Evolutionary conservation across 768 basidiomycete species (phyloP).

Genomic region (Lentinula guzmanii): DNA sequence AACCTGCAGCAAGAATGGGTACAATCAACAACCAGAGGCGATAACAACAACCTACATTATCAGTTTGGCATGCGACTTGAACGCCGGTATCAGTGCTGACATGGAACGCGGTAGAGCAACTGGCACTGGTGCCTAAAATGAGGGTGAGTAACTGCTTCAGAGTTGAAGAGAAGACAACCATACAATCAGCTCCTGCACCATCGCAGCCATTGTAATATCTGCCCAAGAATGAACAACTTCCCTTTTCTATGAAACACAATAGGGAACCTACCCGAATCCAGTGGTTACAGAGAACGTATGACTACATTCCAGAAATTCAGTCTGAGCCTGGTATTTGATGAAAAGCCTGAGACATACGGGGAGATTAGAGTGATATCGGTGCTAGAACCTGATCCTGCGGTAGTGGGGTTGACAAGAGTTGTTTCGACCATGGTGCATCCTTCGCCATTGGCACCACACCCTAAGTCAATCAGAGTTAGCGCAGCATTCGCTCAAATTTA

Average conservation of each 20-base stretch:
- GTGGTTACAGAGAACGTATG: slow-evolving; percentile 28
- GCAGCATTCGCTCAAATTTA: background rate
- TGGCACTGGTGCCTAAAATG: slow-evolving; percentile 19
- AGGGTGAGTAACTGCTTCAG: too few relatives aligned
- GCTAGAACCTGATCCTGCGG: slow-evolving; percentile 27
- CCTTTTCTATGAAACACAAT: too few relatives aligned
- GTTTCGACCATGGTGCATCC: slow-evolving; percentile 28
- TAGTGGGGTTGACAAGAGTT: slow-evolving; percentile 25
- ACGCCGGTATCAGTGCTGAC: slow-evolving; percentile 18
- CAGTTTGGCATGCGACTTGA: slow-evolving; percentile 25
- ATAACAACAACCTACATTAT: slow-evolving; percentile 16
- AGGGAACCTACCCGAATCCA: slow-evolving; percentile 21
- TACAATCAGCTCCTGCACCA: slow-evolving; percentile 21
- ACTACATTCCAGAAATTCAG: slow-evolving; percentile 7
- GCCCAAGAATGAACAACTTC: background rate
- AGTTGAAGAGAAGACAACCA: background rate
- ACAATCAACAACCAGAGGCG: background rate
- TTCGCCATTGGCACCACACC: slow-evolving; percentile 31
- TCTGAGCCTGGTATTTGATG: too few relatives aligned
- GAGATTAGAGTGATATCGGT: slow-evolving; percentile 28
- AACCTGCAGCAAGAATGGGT: background rate
- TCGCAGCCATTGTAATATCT: slow-evolving; percentile 24
- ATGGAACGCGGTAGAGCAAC: slow-evolving; percentile 27
- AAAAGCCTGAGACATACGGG: slow-evolving; percentile 17
- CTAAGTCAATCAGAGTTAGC: slow-evolving; percentile 8